Conservation (phyloP, 345 rosid species). For the Pseudoturritis turrita region DNA sequence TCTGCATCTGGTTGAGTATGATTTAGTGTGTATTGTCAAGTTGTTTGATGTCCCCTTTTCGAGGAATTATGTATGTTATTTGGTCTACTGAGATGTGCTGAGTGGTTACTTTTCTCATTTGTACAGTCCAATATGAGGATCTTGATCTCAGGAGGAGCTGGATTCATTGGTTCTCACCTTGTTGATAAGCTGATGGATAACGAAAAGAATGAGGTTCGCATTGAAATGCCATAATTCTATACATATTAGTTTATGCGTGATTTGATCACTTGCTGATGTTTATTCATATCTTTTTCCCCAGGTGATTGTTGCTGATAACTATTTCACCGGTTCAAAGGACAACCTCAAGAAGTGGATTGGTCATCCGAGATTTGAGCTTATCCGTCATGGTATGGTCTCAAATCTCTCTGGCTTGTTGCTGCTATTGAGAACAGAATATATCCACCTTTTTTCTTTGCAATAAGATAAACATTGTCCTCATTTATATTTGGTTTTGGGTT, state of each 20-base stretch:
- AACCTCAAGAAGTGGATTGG: constrained; percentile 87
- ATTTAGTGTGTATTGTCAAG: neutral
- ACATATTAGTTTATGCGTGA: neutral
- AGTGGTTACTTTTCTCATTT: constrained; percentile 3
- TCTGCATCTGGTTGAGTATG: neutral
- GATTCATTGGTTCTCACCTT: constrained; percentile 92
- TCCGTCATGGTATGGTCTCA: constrained; percentile 72
- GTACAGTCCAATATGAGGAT: constrained; percentile 92
- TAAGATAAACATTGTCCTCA: neutral
- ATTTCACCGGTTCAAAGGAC: constrained; percentile 89
- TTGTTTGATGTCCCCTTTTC: neutral
- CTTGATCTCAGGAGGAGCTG: constrained; percentile 95
- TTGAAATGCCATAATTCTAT: neutral
- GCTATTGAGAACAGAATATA: neutral
- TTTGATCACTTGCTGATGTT: neutral
- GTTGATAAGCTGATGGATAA: constrained; percentile 92
- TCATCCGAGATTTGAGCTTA: constrained; percentile 95
- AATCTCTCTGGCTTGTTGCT: neutral
- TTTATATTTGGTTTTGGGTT: constrained; percentile 13
- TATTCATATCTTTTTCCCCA: constrained; percentile 16
- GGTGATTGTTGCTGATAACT: constrained; percentile 93
- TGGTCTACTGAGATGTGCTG: neutral
- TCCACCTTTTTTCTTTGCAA: neutral
- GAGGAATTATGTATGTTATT: neutral
- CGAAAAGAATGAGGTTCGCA: constrained; percentile 85